These are phyloP conservation scores for Teunomyces gatunensis DNA, from an alignment of 805 yeast genomes.

Conservation along the genomic window DNA sequence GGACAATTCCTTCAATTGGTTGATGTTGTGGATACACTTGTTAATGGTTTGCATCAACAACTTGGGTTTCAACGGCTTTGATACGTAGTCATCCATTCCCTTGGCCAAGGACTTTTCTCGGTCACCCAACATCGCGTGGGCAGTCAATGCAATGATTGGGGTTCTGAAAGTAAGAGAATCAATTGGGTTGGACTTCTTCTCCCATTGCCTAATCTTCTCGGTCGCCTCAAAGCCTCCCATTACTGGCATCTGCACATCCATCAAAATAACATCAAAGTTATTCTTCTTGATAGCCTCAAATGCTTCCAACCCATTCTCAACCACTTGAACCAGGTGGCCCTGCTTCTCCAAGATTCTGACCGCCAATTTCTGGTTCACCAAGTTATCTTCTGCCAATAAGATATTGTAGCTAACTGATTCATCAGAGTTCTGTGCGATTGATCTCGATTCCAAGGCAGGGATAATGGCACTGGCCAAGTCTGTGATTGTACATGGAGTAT, in stretches of 20 bases:
- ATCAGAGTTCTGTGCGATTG: conserved; percentile 76
- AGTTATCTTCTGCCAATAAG: conserved; percentile 80
- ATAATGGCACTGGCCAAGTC: conserved; percentile 81
- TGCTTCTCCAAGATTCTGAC: conserved; percentile 82
- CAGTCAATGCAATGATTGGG: conserved; percentile 87
- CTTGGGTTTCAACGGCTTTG: conserved; percentile 84
- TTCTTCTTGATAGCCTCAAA: conserved; percentile 67
- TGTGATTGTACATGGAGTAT: conserved; percentile 78
- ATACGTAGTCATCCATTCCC: conserved; percentile 89
- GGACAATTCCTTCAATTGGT: conserved; percentile 57
- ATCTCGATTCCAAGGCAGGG: conserved; percentile 81
- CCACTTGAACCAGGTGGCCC: conserved; percentile 81
- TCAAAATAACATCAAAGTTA: conserved; percentile 75
- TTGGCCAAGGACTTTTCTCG: conserved; percentile 82
- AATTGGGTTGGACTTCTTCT: conserved; percentile 69
- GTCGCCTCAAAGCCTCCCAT: conserved; percentile 96
- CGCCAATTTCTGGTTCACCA: conserved; percentile 84
- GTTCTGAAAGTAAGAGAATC: conserved; percentile 70
- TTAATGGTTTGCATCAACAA: conserved; percentile 79
- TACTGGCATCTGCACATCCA: conserved; percentile 95
- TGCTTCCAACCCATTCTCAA: conserved; percentile 83
- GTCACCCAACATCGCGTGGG: conserved; percentile 94
- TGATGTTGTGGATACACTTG: conserved; percentile 73
- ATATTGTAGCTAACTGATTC: conserved; percentile 74
- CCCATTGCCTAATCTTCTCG: conserved; percentile 84